Evolutionary conservation across 2,329 filamentous ascomycete genomes (phyloP), one percentile per base, ranked within the genome.

Genomic region (Diaporthe caulivora): DNA sequence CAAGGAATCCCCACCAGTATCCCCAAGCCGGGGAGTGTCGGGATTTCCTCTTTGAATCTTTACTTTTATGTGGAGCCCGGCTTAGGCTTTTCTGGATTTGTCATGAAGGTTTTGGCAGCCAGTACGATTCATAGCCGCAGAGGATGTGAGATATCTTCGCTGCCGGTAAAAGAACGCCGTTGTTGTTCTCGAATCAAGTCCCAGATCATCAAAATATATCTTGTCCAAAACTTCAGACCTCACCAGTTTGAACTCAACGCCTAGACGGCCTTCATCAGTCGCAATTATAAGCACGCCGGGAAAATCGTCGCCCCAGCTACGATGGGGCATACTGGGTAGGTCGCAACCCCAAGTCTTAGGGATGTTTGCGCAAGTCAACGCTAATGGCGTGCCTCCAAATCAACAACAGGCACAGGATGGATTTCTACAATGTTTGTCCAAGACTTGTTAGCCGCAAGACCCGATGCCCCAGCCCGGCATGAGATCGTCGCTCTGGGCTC

Each of bases 381-480:
- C 55, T 58, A 34, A 58, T 21, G 11, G 55, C 34, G 34, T 40
- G 21, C 34, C 13, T 40, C 34, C 24, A 11, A 24, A 11, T 34
- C 17, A 21, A 58, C 17, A 42, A 40, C 24, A 73, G 71, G 57
- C 62, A 73, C 71, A 34, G 71, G 71, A 60, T 51, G 62, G 29
- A 73, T 73, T 53, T 73, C 71, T 10, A 65, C 64, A 29, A 57
- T 51, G 71, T 73, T 70, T 47, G 65, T 70, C 1, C 34, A 54
- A 31, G 71, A 73, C n/a, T 29, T 70, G 11, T 34, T 53, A 31
- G 57, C 55, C 13, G 49, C 62, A 31, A 53, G 71, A 13, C 54
- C 64, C 11, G 62, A 70, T 26, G 71, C 71, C n/a, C 42, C 62
- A 69, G 64, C 64, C 8, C 67, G 31, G 54, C 71, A 73, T 31